Base-by-base conservation (phyloP, 139 green algal genomes). In the Asterochloris erici region DNA sequence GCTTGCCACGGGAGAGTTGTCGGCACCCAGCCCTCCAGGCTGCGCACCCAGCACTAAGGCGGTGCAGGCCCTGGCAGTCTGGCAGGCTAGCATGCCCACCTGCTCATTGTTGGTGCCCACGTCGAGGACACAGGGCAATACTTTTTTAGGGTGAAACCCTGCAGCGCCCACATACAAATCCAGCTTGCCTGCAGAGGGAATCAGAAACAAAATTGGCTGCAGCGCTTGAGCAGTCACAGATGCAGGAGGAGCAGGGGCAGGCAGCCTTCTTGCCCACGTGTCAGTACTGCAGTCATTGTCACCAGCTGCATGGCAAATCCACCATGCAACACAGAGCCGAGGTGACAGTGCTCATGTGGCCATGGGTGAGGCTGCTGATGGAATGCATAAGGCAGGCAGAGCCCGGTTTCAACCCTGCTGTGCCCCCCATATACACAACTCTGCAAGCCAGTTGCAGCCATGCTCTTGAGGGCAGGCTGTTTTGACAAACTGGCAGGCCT, bases 141-240 rank as follows among this genome's bases (percentile, higher is more conserved):
- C 93, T 28, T 91, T 86, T n/a, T 69, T 76, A 12, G 95, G 94
- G 81, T 94, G 84, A 89, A 99, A 98, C 24, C 95, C 95, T 27
- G 92, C 96, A 13, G 93, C 95, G 12, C 90, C 95, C 62, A 95
- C 93, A 86, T 99, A 99, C 47, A 99, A 84, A 79, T 98, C 96
- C 74, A 99, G 89, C 91, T 99, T 99, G 54, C 96, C 91, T 87
- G 79, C 78, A 78, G 14, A 17, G 19, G 26, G 6, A 24, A 21
- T 24, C 17, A 71, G 19, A 10, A 10, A 26, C 66, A 71, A 26
- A 4, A 4, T 24, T 9, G 66, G 19, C 19, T 21, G 1, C 9
- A 71, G 66, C 9, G 38, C 38, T 54, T 54, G 38, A 71, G 66
- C 17, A 71, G 19, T 71, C 66, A 71, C 17, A 26, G 66, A 71